These are phyloP conservation scores for Cyclocybe aegerita DNA, from an alignment of 768 basidiomycete species.

Conservation along the genomic window DNA sequence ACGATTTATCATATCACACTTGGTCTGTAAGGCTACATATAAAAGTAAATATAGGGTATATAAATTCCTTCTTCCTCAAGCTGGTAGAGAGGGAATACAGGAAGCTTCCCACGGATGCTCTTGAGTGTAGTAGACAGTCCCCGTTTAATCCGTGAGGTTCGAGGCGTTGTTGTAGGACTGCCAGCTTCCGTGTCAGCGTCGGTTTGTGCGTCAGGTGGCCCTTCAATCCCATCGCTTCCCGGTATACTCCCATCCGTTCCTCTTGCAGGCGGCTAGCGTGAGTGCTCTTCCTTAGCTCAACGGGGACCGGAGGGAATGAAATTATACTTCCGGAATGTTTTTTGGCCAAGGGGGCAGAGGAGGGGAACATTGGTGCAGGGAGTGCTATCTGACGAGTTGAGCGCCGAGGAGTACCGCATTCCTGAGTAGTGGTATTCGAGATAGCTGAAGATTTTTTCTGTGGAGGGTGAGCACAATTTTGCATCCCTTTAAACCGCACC, in stretches of 20 bases:
- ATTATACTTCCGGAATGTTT: conserved; percentile 8
- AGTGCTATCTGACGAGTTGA: not conserved
- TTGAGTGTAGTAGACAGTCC: too few relatives aligned
- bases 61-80: too few relatives aligned
- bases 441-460: not conserved
- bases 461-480: not conserved
- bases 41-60: too few relatives aligned
- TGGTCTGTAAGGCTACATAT: too few relatives aligned
- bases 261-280: not conserved
- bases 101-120: too few relatives aligned
- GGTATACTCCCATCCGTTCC: not conserved
- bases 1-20: too few relatives aligned
- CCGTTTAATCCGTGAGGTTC: too few relatives aligned
- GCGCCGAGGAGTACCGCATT: not conserved
- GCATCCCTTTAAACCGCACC: conserved; percentile 8
- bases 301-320: conserved; percentile 6
- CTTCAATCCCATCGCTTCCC: not conserved
- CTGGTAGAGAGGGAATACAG: too few relatives aligned
- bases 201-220: too few relatives aligned
- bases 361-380: not conserved
- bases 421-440: not conserved
- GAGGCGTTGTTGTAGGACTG: too few relatives aligned
- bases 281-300: not conserved
- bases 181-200: too few relatives aligned
- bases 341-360: not conserved